Base-by-base conservation (phyloP, 768 basidiomycete genomes). In the Wakefieldia striispora region DNA sequence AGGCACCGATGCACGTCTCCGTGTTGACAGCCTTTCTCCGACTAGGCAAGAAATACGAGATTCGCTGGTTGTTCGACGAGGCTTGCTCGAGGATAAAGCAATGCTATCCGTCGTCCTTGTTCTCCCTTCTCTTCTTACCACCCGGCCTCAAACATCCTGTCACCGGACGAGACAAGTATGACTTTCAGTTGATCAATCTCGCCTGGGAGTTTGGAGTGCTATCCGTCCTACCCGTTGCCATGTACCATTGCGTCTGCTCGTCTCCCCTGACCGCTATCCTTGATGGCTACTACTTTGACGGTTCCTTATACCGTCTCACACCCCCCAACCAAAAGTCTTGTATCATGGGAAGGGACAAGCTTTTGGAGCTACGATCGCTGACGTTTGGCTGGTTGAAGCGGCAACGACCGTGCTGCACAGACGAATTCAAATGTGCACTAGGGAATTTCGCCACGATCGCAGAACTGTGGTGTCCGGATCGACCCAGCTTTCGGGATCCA, bases 111-210 rank as follows among this genome's bases (percentile, higher is more conserved):
- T 57, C 57, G 1, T 63, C 61, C 27, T 26, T 62, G 36, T 62
- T 62, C 40, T 50, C 60, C 36, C 60, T 61, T 34, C 57, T 61
- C 12, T 61, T 61, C 43, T 37, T 61, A 16, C 60, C 60, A 29
- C 51, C 60, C 4, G 54, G 54, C 43, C 54, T 61, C 31, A 52
- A 48, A 21, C 51, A 47, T 39, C 60, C 57, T n/a, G 33, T 62
- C 45, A 47, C 43, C 4, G 60, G 60, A 36, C 54, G 61, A 7
- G 60, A 62, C 55, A 54, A 53, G 52, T 57, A 62, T 34, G 61
- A 62, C 42, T 62, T 62, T 17, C 57, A 63, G 41, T 11, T 62
- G 43, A 59, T 62, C 34, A 62, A 62, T 21, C 54, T 63, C 10
- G 60, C 61, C 20, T 49, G 52, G 31, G 60, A 62, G 24, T 63